Base-by-base conservation (phyloP, 1,139 yeast species). In the Sugiyamaella grinbergsii region DNA sequence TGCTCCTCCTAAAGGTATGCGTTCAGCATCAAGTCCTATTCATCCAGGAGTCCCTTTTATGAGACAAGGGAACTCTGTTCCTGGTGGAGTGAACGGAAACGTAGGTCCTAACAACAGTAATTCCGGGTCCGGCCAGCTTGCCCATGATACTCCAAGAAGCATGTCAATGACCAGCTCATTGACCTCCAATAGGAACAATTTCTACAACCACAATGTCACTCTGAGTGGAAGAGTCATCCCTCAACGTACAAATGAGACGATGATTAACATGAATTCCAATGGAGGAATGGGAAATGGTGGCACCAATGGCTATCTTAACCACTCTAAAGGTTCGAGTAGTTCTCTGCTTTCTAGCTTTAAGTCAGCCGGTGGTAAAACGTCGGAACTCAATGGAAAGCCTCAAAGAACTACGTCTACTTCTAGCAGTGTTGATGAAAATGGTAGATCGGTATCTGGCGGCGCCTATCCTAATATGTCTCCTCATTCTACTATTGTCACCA, bases 401-500 rank as follows among this genome's bases (percentile, higher is more conserved):
- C 50, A 60, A 38, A 50, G 62, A 24, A 56, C 65, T 1, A 52
- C 64, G 2, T 62, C 66, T 1, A 55, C 60, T 10, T 56, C 63
- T 20, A 57, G 61, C 36, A 56, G 54, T 38, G 46, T 42, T 11
- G 50, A 49, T 37, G 56, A 36, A 13, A 34, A 37, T 8, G 43
- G 43, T 18, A 4, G 43, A 11, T 39, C 46, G 5, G 29, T 23
- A 10, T 36, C 42, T 11, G 52, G 52, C 18, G 52, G 52, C 3
- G 41, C 39, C 1, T 40, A 42, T 22, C 51, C 57, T 5, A 55
- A 50, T 31, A 40, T 51, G 11, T 44, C 54, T 24, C 58, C 63
- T 6, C 62, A 65, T 36, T 65, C 78, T 38, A 72, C 82, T 0
- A 67, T 75, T 34, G 70, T 73, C 11, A 68, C 78, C 2, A 64